phyloP scores from a whole-genome alignment of 2,329 filamentous ascomycete species.

The Neonectria neomacrospora region DNA sequence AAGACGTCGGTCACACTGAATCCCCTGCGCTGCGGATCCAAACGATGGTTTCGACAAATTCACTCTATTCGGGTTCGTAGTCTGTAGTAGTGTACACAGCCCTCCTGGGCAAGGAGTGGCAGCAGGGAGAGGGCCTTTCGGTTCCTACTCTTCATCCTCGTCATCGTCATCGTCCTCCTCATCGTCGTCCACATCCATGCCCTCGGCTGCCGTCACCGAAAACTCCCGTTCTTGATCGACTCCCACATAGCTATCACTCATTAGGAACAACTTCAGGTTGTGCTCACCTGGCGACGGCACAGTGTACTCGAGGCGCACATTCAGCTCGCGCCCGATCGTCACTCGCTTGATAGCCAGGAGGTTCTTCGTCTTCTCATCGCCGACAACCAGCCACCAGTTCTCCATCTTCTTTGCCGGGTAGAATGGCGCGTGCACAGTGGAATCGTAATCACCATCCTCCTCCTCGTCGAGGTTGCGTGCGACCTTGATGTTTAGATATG shows the following conservation, averaged over 20 bases:
- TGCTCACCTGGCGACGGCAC: slow-evolving; percentile 87
- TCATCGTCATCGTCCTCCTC: slow-evolving; percentile 77
- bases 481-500: slow-evolving; percentile 85
- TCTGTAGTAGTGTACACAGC: slow-evolving; percentile 49
- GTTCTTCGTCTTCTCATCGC: slow-evolving; percentile 88
- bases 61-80: slow-evolving; percentile 45
- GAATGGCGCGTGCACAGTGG: slow-evolving; percentile 93
- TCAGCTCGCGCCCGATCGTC: slow-evolving; percentile 82
- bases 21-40: slow-evolving; percentile 26
- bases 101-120: slow-evolving; percentile 35
- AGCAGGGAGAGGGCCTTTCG: slow-evolving; percentile 28
- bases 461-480: slow-evolving; percentile 83
- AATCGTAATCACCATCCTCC: slow-evolving; percentile 73
- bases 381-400: slow-evolving; percentile 98
- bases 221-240: slow-evolving; percentile 97
- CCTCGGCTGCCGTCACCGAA: slow-evolving; percentile 85
- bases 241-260: slow-evolving; percentile 97
- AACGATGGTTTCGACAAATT: slow-evolving; percentile 40
- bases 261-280: slow-evolving; percentile 89
- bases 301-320: slow-evolving; percentile 86
- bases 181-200: slow-evolving; percentile 93
- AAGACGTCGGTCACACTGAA: slow-evolving; percentile 39
- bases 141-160: slow-evolving; percentile 44
- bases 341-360: slow-evolving; percentile 94
- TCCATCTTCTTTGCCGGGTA: slow-evolving; percentile 93